Evolutionary conservation across 331 rosid species (phyloP).

Genomic region (Cydonia oblonga): DNA sequence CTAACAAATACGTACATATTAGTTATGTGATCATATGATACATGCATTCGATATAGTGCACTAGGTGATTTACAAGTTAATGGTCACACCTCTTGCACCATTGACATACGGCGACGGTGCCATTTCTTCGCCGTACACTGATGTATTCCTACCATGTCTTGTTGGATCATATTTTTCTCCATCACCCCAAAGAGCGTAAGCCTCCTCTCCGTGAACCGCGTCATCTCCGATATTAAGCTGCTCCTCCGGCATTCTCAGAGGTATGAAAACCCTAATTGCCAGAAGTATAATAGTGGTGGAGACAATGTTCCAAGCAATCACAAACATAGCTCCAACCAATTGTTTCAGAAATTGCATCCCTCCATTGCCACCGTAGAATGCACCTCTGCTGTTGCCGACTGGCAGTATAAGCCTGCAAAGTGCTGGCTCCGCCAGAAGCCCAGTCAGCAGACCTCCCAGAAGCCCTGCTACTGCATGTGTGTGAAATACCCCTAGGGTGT

Average conservation of each 20-base stretch:
- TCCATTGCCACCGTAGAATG: conserved; percentile 73
- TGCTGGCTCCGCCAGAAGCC: conserved; percentile 77
- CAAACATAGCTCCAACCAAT: conserved; percentile 55
- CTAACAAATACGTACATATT: background rate
- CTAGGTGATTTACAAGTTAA: conserved; percentile 30
- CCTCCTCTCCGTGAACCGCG: conserved; percentile 93
- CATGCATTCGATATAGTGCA: background rate
- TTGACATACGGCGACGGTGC: conserved; percentile 53
- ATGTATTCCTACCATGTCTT: conserved; percentile 41
- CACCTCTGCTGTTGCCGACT: conserved; percentile 47
- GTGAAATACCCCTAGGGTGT: conserved; percentile 86
- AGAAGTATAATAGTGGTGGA: conserved; percentile 73
- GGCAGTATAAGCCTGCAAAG: conserved; percentile 54
- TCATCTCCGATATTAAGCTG: conserved; percentile 76
- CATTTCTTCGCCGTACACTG: conserved; percentile 14
- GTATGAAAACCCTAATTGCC: conserved; percentile 48
- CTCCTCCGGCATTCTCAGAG: conserved; percentile 79
- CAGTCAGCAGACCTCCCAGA: conserved; percentile 79
- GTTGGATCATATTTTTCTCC: conserved; percentile 88
- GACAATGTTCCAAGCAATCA: conserved; percentile 78
- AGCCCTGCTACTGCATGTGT: conserved; percentile 95
- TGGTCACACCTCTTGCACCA: conserved; percentile 90
- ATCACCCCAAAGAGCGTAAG: conserved; percentile 97
- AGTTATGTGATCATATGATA: background rate
- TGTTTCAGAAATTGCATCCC: conserved; percentile 67